Conservation (phyloP, 169 alveolate genomes). For the Plasmodium ovale region DNA sequence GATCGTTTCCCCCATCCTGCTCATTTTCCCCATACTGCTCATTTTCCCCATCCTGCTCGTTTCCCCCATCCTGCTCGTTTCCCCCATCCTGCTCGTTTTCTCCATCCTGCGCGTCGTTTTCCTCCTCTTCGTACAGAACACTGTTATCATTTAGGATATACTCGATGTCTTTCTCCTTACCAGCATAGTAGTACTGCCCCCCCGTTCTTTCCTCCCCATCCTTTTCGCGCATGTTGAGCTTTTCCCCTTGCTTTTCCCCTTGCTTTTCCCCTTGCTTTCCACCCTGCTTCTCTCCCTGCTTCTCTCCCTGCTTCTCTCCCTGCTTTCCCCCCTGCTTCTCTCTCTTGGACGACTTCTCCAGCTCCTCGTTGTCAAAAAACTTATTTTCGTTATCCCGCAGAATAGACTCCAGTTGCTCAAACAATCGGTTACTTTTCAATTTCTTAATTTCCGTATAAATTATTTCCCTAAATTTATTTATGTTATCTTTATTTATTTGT, state of each 20-base stretch:
- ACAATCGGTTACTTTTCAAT: conserved; percentile 22
- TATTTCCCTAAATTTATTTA: conserved; percentile 53
- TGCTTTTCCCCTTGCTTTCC: neutral
- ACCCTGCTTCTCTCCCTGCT: neutral
- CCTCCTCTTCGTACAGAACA: conserved; percentile 19
- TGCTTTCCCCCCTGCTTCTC: neutral
- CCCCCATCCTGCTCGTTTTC: neutral
- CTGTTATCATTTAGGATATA: conserved; percentile 41
- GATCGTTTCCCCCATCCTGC: neutral
- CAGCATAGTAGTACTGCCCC: neutral
- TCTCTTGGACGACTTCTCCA: conserved; percentile 2
- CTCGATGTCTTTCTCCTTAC: conserved; percentile 39
- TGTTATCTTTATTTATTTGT: conserved; percentile 52
- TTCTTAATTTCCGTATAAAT: conserved; percentile 73
- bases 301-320: neutral
- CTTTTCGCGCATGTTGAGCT: neutral
- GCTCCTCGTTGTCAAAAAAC: conserved; percentile 29
- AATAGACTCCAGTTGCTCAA: conserved; percentile 26
- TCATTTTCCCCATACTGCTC: neutral
- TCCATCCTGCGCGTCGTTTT: neutral
- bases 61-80: neutral
- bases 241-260: neutral
- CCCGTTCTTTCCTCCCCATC: neutral
- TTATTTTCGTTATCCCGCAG: conserved; percentile 34
- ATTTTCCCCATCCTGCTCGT: neutral